Evolutionary conservation across 148 eudicot genomes (phyloP), one percentile per base, ranked within the genome.

Genomic region (Rhododendron williamsianum): DNA sequence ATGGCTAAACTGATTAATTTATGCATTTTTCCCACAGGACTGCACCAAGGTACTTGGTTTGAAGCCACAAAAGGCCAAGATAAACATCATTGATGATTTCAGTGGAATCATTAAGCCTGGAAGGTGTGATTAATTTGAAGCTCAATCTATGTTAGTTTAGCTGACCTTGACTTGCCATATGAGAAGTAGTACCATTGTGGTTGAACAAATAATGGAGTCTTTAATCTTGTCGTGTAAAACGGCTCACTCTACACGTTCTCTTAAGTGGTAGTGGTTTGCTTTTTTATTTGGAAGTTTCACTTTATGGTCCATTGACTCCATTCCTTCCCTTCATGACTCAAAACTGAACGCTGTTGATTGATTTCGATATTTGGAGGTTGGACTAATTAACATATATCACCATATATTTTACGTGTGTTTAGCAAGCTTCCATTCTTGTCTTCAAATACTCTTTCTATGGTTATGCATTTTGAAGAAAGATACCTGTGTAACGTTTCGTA

Each of bases 21-120:
- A 46, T 84, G 35, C 25, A 74, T 63, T 76, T 81, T 78, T 78
- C 43, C 16, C 5, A 78, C 86, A 94, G 97, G 89, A 86, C 69
- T 73, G 87, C 54, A 45, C 87, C 49, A 89, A 87, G 86, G 21
- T 27, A n/a, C 41, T 36, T 25, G 82, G 82, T 30, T 27, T 25
- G 18, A 79, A 79, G 23, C 33, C 60, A 7, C 82, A 79, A 6
- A 58, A 49, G 36, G 38, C 63, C 69, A 92, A 86, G 80, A 85
- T 94, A 76, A 85, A 86, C 85, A 94, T 94, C 81, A 69, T 95
- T 63, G 85, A 90, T 86, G 90, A 90, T 63, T 91, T 90, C 88
- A 93, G 91, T 84, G 97, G 97, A 63, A 85, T 91, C 73, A 89
- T 93, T 82, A 93, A 91, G 91, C 97, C 97, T 54, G 94, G 95